Evolutionary conservation across 768 basidiomycete species (phyloP), one percentile per base, ranked within the genome.

Genomic region (Pleurotus pulmonarius): DNA sequence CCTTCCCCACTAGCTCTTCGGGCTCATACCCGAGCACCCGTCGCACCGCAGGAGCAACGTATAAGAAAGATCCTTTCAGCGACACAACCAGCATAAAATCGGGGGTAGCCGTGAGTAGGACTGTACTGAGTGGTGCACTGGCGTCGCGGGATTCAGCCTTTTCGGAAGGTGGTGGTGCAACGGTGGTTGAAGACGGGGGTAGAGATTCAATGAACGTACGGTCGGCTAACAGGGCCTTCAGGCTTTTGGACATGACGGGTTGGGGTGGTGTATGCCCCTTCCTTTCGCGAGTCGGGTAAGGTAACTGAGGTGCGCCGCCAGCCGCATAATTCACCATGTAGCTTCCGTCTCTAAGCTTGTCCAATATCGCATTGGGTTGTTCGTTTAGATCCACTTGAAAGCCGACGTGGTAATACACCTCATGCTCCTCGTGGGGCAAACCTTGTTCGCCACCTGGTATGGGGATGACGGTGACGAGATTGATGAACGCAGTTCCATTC

Each of bases 311-410:
- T 9, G 60, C 46, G 37, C 46, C 40, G 37, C 18, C 24, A 44
- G 55, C 61, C 29, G 62, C 38, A 68, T 87, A 85, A 66, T 91
- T 83, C 65, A 84, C 80, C 56, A 85, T 71, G 70, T 93, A 93
- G 34, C 80, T 83, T 15, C 94, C 94, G 61, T 91, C 86, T 16
- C 80, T 73, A 53, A 94, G 78, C 67, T 87, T 91, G 61, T 88
- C 81, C 53, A 94, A 72, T 58, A 97, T 94, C 2, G 83, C 83
- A 61, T 85, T 85, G 2, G 93, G 94, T 72, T 95, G 93, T 64
- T 88, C 85, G 15, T 86, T 85, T 48, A 99, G 76, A 70, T 98
- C 93, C 55, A 97, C 90, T 71, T 99, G 90, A 77, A 99, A 98
- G 0, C 97, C 97, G 49, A 99, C 87, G 64, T 92, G 88, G 67